A percentile compares a stretch with the other conserved stretches of the same genome.
Conservation (phyloP, 2,329 filamentous ascomycete genomes). For the Trichophyton schoenleinii region DNA sequence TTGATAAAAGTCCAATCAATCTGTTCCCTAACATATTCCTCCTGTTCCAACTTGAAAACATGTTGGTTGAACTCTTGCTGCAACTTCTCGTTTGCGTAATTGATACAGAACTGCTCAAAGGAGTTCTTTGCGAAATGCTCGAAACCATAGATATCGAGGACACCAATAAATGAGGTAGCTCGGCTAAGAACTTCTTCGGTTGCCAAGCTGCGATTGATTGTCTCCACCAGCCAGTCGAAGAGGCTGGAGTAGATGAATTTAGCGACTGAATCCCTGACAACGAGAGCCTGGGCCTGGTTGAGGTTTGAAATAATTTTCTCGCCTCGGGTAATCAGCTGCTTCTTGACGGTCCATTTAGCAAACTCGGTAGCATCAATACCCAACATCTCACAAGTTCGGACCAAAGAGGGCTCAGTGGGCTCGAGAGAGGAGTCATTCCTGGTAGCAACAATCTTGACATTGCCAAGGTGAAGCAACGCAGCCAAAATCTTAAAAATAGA, state of each 20-base stretch:
- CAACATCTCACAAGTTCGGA: conserved; percentile 69
- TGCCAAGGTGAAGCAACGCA: conserved; percentile 84
- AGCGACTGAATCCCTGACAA: conserved; percentile 92
- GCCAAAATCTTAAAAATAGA: conserved; percentile 85
- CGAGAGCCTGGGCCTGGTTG: conserved; percentile 80
- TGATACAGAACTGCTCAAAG: conserved; percentile 99
- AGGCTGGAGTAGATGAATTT: conserved; percentile 98
- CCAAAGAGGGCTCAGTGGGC: conserved; percentile 66
- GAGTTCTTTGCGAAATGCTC: conserved; percentile 99
- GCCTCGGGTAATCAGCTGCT: conserved; percentile 87
- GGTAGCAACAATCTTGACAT: conserved; percentile 88
- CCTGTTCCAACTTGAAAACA: conserved; percentile 97
- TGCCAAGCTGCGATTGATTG: conserved; percentile 81
- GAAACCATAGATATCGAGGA: conserved; percentile 98
- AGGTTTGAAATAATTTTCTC: conserved; percentile 97
- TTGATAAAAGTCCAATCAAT: conserved; percentile 99
- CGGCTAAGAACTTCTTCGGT: conserved; percentile 73
- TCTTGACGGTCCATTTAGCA: conserved; percentile 97
- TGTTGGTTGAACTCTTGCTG: conserved; percentile 99
- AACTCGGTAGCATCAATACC: conserved; percentile 80
- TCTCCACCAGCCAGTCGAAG: conserved; percentile 98
- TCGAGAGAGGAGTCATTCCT: conserved; percentile 76
- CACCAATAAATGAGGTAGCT: conserved; percentile 86
- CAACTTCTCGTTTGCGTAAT: conserved; percentile 98
- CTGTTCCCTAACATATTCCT: conserved; percentile 89